phyloP scores from a whole-genome alignment of 1,139 yeast genomes.

The Diutina sp. region DNA sequence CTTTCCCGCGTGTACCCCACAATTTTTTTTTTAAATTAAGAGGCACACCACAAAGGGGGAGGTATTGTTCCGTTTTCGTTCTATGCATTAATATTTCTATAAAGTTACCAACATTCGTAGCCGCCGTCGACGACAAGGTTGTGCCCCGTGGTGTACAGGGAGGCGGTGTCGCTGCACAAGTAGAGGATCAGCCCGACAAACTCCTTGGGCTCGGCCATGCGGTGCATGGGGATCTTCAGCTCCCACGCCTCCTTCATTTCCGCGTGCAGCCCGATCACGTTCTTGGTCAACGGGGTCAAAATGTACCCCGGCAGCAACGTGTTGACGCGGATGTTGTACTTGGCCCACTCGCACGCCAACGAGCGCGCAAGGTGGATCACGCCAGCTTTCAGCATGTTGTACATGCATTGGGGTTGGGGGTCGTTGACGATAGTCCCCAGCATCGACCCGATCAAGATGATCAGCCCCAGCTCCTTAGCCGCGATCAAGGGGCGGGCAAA shows the following conservation, averaged over 20 bases:
- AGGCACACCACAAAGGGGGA: not conserved
- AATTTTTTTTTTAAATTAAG: too few species aligned
- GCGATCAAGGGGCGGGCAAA: conserved; percentile 56
- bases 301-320: conserved; percentile 37
- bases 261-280: conserved; percentile 29
- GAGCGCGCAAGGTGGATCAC: conserved; percentile 35
- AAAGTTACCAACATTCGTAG: conserved; percentile 18
- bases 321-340: conserved; percentile 35
- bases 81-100: not conserved
- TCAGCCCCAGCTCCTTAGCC: conserved; percentile 39
- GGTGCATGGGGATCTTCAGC: conserved; percentile 33
- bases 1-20: not conserved
- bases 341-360: conserved; percentile 41
- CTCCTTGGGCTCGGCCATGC: conserved; percentile 42
- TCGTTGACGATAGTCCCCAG: conserved; percentile 37
- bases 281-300: conserved; percentile 35
- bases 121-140: conserved; percentile 85
- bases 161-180: conserved; percentile 42
- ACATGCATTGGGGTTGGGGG: conserved; percentile 38
- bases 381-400: conserved; percentile 40
- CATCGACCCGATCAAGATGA: conserved; percentile 36
- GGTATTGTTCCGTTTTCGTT: not conserved
- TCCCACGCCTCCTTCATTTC: conserved; percentile 40
- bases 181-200: conserved; percentile 34
- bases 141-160: conserved; percentile 74